Evolutionary conservation across 441 rosid genomes (phyloP).

Genomic region (Rhodomyrtus psidioides): DNA sequence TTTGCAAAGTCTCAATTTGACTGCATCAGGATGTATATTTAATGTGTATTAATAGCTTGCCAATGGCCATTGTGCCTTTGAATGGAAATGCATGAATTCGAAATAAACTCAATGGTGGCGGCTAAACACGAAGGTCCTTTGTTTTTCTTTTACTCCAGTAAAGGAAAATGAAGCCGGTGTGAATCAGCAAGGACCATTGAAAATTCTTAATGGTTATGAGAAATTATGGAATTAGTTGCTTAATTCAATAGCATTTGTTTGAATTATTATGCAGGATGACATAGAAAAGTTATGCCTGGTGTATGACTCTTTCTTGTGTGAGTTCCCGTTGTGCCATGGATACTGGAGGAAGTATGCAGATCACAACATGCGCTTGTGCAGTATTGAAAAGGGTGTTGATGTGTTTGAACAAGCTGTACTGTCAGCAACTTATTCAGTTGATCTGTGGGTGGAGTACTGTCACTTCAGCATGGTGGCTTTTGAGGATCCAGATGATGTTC

Average conservation of each 20-base stretch:
- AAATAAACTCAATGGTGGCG: background rate
- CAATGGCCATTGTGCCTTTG: background rate
- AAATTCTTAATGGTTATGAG: background rate
- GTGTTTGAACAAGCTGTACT: slow-evolving; percentile 71
- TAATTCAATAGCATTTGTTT: background rate
- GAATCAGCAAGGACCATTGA: background rate
- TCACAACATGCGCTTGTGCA: slow-evolving; percentile 43
- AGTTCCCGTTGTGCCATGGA: slow-evolving; percentile 81
- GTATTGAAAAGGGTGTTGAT: slow-evolving; percentile 52
- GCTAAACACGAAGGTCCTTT: background rate
- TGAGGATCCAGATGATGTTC: slow-evolving; percentile 62
- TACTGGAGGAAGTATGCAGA: slow-evolving; percentile 82
- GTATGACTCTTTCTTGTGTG: slow-evolving; percentile 68
- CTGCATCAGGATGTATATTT: background rate
- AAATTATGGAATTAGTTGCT: background rate
- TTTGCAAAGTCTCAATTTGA: background rate
- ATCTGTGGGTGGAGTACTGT: slow-evolving; percentile 76
- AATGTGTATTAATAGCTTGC: background rate
- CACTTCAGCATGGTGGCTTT: slow-evolving; percentile 42
- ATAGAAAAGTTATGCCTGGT: slow-evolving; percentile 45
- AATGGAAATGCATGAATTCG: background rate
- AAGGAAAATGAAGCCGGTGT: background rate
- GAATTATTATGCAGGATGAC: slow-evolving; percentile 44
- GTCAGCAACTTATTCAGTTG: slow-evolving; percentile 66
- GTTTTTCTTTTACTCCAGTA: background rate